Percentiles rank a stretch among this genome's conserved stretches.
Evolutionary conservation across 768 basidiomycete species (phyloP).

Genomic region (Tylopilus plumbeoviolaceoides): DNA sequence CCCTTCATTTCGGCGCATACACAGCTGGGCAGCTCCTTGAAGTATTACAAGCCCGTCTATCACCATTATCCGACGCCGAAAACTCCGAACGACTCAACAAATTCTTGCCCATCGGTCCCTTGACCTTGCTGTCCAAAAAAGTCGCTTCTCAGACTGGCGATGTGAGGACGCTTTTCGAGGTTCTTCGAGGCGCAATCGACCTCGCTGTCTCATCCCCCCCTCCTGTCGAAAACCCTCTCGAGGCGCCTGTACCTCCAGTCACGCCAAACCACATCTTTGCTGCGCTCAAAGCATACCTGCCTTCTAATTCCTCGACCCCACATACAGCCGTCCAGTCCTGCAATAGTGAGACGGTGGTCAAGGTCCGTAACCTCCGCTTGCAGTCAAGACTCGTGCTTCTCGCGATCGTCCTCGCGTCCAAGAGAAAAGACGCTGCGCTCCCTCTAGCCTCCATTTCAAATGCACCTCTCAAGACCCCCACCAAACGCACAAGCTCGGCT

Average conservation of each 20-base stretch:
- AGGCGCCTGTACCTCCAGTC: slow-evolving; percentile 40
- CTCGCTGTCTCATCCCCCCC: slow-evolving; percentile 40
- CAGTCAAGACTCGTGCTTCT: slow-evolving; percentile 72
- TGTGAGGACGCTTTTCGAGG: slow-evolving; percentile 75
- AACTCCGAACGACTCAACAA: slow-evolving; percentile 36
- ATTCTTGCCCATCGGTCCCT: slow-evolving; percentile 59
- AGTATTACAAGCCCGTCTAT: slow-evolving; percentile 64
- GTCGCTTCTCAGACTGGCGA: slow-evolving; percentile 81
- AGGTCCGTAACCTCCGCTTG: slow-evolving; percentile 65
- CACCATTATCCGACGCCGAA: slow-evolving; percentile 41
- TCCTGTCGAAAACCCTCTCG: slow-evolving; percentile 24
- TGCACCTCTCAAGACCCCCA: slow-evolving; percentile 36
- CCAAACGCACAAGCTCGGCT: slow-evolving; percentile 48
- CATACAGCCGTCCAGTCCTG: slow-evolving; percentile 20
- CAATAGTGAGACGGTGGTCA: slow-evolving; percentile 61
- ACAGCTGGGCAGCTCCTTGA: slow-evolving; percentile 64
- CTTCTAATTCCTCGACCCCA: slow-evolving; percentile 23
- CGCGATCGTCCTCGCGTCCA: slow-evolving; percentile 57
- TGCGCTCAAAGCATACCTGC: slow-evolving; percentile 70
- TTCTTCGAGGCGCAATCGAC: slow-evolving; percentile 77
- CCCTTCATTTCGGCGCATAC: slow-evolving; percentile 81
- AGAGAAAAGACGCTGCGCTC: slow-evolving; percentile 57
- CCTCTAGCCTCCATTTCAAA: slow-evolving; percentile 39
- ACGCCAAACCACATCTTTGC: slow-evolving; percentile 66
- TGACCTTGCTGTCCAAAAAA: slow-evolving; percentile 74